Evolutionary conservation across 345 rosid species (phyloP).

Genomic region (Salix purpurea): DNA sequence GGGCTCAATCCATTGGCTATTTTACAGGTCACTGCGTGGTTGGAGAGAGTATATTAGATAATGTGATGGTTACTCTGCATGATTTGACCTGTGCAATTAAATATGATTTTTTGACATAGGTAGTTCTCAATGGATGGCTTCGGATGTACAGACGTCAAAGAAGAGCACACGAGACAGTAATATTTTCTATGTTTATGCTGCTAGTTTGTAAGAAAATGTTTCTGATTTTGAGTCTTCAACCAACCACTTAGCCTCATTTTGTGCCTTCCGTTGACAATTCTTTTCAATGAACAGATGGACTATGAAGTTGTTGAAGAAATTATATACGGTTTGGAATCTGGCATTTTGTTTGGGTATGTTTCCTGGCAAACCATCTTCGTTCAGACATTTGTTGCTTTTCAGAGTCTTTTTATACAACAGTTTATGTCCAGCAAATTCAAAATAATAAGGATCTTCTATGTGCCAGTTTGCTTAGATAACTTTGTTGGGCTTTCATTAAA

Average conservation of each 20-base stretch:
- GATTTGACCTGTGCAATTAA: conserved; percentile 12
- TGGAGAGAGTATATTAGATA: conserved; percentile 3
- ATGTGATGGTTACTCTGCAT: conserved; percentile 14
- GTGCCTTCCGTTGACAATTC: background rate
- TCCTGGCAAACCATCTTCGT: background rate
- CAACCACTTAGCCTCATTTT: background rate
- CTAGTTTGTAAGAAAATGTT: conserved; percentile 1
- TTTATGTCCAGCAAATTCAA: background rate
- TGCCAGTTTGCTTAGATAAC: background rate
- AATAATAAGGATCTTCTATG: background rate
- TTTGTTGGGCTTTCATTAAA: background rate
- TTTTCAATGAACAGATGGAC: conserved; percentile 54
- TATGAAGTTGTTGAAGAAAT: conserved; percentile 98
- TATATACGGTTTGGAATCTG: conserved; percentile 93
- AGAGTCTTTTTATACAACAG: background rate
- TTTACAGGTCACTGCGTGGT: background rate
- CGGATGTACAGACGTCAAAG: conserved; percentile 73
- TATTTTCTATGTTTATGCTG: background rate
- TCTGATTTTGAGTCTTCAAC: conserved; percentile 6
- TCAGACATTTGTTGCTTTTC: background rate
- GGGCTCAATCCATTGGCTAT: background rate
- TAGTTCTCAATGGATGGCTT: conserved; percentile 86
- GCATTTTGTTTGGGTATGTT: conserved; percentile 82
- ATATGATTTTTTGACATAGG: conserved; percentile 31
- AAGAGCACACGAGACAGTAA: conserved; percentile 82